These are phyloP conservation scores for Lindgomyces ingoldianus DNA, from an alignment of 495 filamentous ascomycete species.

Conservation along the genomic window DNA sequence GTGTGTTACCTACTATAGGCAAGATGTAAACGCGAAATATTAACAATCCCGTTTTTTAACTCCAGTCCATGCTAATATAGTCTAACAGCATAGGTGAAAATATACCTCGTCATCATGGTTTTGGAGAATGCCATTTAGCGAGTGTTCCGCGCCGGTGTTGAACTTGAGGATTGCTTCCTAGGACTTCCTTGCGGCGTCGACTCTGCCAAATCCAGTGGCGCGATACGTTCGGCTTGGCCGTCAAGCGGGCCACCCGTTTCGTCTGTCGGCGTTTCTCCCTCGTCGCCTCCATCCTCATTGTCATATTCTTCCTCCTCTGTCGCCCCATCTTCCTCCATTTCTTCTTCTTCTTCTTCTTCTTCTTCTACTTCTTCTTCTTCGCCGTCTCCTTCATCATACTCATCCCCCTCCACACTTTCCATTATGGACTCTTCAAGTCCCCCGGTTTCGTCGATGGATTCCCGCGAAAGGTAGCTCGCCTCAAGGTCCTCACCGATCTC, in stretches of 20 bases:
- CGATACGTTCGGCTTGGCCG: neutral
- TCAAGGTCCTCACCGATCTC: slow-evolving; percentile 49
- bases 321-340: slow-evolving; percentile 30
- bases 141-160: neutral
- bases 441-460: slow-evolving; percentile 40
- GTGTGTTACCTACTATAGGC: no score
- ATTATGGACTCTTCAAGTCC: slow-evolving; percentile 38
- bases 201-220: slow-evolving; percentile 16
- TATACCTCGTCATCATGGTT: no score
- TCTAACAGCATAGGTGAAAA: no score
- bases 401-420: slow-evolving; percentile 42
- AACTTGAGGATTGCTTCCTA: neutral
- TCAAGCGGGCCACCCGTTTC: slow-evolving; percentile 1
- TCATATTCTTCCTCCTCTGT: slow-evolving; percentile 34
- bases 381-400: slow-evolving; percentile 45
- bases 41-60: neutral
- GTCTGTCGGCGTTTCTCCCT: slow-evolving; percentile 19
- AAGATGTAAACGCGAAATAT: neutral
- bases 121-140: neutral
- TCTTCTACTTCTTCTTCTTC: slow-evolving; percentile 48
- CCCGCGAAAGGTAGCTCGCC: slow-evolving; percentile 39
- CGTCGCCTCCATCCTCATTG: slow-evolving; percentile 34
- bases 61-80: neutral
- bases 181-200: slow-evolving; percentile 16
- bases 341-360: slow-evolving; percentile 42